Evolutionary conservation across 2,329 filamentous ascomycete genomes (phyloP).

Genomic region (Blastomyces parvus): DNA sequence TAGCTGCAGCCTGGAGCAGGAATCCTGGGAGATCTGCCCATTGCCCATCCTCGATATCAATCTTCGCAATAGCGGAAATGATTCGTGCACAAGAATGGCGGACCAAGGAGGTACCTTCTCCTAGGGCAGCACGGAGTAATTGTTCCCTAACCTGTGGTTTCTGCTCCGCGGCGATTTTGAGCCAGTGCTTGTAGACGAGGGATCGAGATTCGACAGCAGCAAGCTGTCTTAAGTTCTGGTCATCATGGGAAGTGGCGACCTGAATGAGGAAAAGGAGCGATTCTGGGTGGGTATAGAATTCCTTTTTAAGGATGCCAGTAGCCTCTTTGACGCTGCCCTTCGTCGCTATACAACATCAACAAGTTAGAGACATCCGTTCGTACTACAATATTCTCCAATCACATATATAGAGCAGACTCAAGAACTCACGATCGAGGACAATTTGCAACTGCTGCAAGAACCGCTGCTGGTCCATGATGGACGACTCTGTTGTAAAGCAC

Average conservation of each 20-base stretch:
- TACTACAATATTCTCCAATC: slow-evolving; percentile 4
- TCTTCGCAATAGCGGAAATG: slow-evolving; percentile 73
- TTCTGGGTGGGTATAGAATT: slow-evolving; percentile 79
- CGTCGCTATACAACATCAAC: slow-evolving; percentile 52
- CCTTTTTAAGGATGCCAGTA: slow-evolving; percentile 81
- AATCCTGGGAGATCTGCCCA: slow-evolving; percentile 73
- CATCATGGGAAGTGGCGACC: slow-evolving; percentile 69
- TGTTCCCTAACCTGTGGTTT: slow-evolving; percentile 72
- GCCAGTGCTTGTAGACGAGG: slow-evolving; percentile 79
- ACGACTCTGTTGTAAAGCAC: slow-evolving; percentile 3
- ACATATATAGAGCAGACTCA: slow-evolving; percentile 4
- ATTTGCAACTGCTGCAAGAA: slow-evolving; percentile 81
- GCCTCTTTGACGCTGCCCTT: slow-evolving; percentile 83
- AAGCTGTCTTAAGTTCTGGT: slow-evolving; percentile 68
- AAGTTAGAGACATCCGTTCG: slow-evolving; percentile 5
- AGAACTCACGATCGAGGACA: slow-evolving; percentile 69
- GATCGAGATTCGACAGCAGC: slow-evolving; percentile 83
- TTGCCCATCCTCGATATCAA: slow-evolving; percentile 79
- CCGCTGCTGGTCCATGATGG: slow-evolving; percentile 66
- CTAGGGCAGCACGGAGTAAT: slow-evolving; percentile 72
- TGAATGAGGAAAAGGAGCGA: slow-evolving; percentile 80
- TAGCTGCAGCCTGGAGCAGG: slow-evolving; percentile 70
- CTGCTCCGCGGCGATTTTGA: slow-evolving; percentile 59
- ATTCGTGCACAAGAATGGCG: slow-evolving; percentile 83
- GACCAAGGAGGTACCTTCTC: slow-evolving; percentile 65